Base-by-base conservation (phyloP, 164 flowering plant species). In the Platanus orientalis region DNA sequence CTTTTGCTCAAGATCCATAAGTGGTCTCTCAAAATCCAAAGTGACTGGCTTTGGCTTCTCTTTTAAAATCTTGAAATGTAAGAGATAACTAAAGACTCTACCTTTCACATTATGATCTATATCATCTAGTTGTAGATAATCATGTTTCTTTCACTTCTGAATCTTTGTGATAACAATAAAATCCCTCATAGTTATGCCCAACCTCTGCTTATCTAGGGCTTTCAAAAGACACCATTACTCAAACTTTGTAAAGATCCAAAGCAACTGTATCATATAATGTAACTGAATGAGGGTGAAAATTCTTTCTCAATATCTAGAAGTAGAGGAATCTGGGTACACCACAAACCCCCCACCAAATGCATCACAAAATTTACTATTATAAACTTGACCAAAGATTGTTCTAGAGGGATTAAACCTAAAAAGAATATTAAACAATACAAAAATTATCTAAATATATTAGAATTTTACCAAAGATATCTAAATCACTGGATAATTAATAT, bases 21-120 rank as follows among this genome's bases (percentile, higher is more conserved):
- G 93, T 4, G 98, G 98, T 66, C 73, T 91, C 88, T 94, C 98
- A 47, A 94, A 94, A n/a, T 76, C 91, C 75, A 94, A 65, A 45
- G 82, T 83, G 13, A 88, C 95, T 0, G 89, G 91, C 75, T 94
- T 91, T 2, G 85, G 95, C 77, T 77, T 89, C 74, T 86, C 92
- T 68, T 80, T 83, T 67, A 89, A 69, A 29, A 93, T 96, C 83
- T 94, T 91, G 79, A 94, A 94, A 72, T 55, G 71, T 4, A 96
- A 91, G 34, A 91, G 82, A 67, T 87, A 85, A 42, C 71, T 79
- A 6, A 86, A 75, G 20, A 73, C 45, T 47, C 93, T 95, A 10
- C 97, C 96, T 71, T 86, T 81, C 28, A 84, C 90, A 77, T 89
- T 89, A 0, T 79, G 88, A 75, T 94, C 96, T 2, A 87, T 75